phyloP scores from a whole-genome alignment of 805 yeast genomes.

The Saccharomycopsis babjevae region DNA sequence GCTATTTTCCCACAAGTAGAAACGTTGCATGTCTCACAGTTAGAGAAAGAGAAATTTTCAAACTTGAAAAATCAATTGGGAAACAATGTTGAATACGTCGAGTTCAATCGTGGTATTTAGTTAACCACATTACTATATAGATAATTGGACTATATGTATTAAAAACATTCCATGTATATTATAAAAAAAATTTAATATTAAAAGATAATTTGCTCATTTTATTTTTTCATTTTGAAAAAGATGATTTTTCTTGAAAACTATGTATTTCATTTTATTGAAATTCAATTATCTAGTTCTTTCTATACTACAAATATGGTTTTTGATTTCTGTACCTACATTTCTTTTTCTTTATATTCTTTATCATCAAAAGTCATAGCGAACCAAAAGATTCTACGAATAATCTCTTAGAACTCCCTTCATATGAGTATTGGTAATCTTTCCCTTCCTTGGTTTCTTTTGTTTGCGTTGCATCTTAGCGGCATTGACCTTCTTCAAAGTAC shows the following conservation, averaged over 20 bases:
- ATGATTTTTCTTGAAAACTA: too few species aligned
- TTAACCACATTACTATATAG: not conserved
- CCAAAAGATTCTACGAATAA: constrained; percentile 29
- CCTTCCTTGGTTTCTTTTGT: constrained; percentile 84
- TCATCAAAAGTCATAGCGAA: not conserved
- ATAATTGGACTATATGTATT: not conserved
- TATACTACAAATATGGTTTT: too few species aligned
- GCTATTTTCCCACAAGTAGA: constrained; percentile 93
- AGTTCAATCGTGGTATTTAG: constrained; percentile 90
- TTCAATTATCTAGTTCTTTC: too few species aligned
- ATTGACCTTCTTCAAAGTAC: constrained; percentile 62
- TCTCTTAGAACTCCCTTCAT: constrained; percentile 94
- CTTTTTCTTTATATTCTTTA: not conserved
- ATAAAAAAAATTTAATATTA: too few species aligned
- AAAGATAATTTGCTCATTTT: too few species aligned
- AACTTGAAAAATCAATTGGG: constrained; percentile 56
- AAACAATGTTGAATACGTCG: constrained; percentile 44
- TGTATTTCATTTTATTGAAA: too few species aligned
- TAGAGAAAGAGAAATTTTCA: constrained; percentile 53
- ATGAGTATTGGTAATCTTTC: constrained; percentile 91
- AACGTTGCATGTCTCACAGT: constrained; percentile 40
- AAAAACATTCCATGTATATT: not conserved
- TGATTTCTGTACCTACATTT: too few species aligned
- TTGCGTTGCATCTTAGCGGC: constrained; percentile 52
- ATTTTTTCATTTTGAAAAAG: too few species aligned